Evolutionary conservation across 176 grass and related monocot species (phyloP).

Genomic region (Aegilops bicornis): DNA sequence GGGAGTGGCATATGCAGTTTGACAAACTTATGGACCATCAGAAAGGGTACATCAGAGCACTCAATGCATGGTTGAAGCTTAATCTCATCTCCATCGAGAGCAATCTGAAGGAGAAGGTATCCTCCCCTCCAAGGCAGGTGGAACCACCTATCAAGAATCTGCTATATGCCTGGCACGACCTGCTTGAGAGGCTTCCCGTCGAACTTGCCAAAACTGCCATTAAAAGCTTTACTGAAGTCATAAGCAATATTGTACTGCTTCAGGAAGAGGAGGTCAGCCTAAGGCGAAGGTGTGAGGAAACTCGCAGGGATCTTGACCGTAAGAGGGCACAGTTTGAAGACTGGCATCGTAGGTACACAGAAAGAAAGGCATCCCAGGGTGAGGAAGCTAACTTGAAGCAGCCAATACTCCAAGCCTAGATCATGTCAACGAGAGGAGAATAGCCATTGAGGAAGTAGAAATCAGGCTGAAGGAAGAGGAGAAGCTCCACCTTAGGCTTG

Average conservation of each 20-base stretch:
- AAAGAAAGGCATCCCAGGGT: constrained; percentile 43
- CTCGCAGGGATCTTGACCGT: constrained; percentile 47
- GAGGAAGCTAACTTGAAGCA: constrained; percentile 50
- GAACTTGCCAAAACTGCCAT: constrained; percentile 74
- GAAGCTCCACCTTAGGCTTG: constrained; percentile 45
- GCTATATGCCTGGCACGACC: constrained; percentile 78
- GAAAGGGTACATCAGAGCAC: constrained; percentile 73
- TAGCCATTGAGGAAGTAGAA: constrained; percentile 54
- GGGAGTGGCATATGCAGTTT: constrained; percentile 75
- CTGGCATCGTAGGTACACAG: constrained; percentile 58
- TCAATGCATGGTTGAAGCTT: constrained; percentile 83
- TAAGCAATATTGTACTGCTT: constrained; percentile 56
- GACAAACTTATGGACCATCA: constrained; percentile 75
- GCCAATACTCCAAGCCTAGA: constrained; percentile 43
- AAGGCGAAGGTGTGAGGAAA: constrained; percentile 66
- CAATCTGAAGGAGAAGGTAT: constrained; percentile 83
- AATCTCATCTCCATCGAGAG: constrained; percentile 90
- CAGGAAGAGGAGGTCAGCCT: constrained; percentile 66
- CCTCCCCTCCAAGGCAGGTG: constrained; percentile 61
- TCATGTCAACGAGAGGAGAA: constrained; percentile 52
- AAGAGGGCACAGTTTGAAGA: constrained; percentile 68
- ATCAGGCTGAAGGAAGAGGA: constrained; percentile 59
- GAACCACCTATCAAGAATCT: constrained; percentile 75
- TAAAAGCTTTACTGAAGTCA: constrained; percentile 66
- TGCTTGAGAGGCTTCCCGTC: constrained; percentile 70